phyloP scores from a whole-genome alignment of 2,329 filamentous ascomycete genomes.

The Ilyonectria sp. region DNA sequence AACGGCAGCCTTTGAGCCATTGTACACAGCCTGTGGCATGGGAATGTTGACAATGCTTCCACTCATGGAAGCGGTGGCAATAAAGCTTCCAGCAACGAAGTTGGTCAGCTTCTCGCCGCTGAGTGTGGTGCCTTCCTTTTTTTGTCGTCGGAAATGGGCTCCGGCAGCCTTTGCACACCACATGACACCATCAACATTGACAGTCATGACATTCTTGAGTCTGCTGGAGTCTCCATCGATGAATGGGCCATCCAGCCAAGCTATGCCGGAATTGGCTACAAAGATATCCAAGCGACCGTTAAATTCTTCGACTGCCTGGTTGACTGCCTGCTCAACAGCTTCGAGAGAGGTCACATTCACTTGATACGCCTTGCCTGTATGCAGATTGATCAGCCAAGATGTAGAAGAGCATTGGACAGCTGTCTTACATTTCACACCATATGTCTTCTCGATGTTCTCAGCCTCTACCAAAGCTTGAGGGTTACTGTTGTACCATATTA shows the following conservation, averaged over 20 bases:
- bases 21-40: constrained; percentile 67
- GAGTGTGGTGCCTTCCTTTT: constrained; percentile 69
- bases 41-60: constrained; percentile 66
- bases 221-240: constrained; percentile 75
- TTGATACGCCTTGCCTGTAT: constrained; percentile 70
- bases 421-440: constrained; percentile 73
- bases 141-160: constrained; percentile 77
- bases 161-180: constrained; percentile 80
- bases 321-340: constrained; percentile 64
- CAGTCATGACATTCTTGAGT: constrained; percentile 77
- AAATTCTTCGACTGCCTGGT: constrained; percentile 72
- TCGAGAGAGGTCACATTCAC: constrained; percentile 70
- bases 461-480: constrained; percentile 72
- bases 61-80: constrained; percentile 67
- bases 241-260: constrained; percentile 78
- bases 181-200: constrained; percentile 81
- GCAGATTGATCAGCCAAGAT: neutral
- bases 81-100: constrained; percentile 60
- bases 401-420: neutral
- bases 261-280: constrained; percentile 81
- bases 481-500: constrained; percentile 78
- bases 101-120: constrained; percentile 36
- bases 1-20: constrained; percentile 69
- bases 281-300: constrained; percentile 82
- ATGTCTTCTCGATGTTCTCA: constrained; percentile 72